Evolutionary conservation across 2,329 filamentous ascomycete genomes (phyloP).

Genomic region (Pestalotiopsis sp.): DNA sequence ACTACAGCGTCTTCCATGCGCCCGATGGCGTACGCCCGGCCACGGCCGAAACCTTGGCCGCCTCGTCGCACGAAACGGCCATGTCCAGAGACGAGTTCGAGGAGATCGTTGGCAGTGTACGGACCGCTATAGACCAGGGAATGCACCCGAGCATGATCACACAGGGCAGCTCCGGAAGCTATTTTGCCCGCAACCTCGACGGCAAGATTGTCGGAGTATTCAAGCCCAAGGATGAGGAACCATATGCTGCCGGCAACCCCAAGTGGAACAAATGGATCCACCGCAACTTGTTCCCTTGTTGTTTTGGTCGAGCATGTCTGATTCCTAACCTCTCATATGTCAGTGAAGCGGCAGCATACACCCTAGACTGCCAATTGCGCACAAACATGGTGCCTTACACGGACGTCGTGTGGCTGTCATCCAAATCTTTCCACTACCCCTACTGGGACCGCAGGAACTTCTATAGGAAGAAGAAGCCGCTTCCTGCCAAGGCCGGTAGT

Average conservation of each 20-base stretch:
- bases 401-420: conserved; percentile 90
- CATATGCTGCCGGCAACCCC: conserved; percentile 93
- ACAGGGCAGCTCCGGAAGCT: conserved; percentile 96
- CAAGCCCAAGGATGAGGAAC: conserved; percentile 98
- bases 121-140: conserved; percentile 84
- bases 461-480: conserved; percentile 81
- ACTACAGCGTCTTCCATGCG: conserved; percentile 94
- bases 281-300: conserved; percentile 94
- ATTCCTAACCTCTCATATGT: conserved; percentile 98
- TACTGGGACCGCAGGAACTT: conserved; percentile 93
- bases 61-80: conserved; percentile 55
- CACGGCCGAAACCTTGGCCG: conserved; percentile 74
- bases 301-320: conserved; percentile 90
- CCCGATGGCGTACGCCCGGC: conserved; percentile 85
- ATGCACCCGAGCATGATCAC: conserved; percentile 95
- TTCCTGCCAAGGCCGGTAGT: conserved; percentile 90
- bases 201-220: conserved; percentile 97
- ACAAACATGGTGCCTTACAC: conserved; percentile 96
- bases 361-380: conserved; percentile 85
- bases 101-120: conserved; percentile 85
- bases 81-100: conserved; percentile 86
- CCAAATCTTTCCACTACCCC: conserved; percentile 97
- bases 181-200: conserved; percentile 89
- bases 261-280: conserved; percentile 99
- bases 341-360: conserved; percentile 95